phyloP scores from a whole-genome alignment of 208 protist genomes.

The Acanthamoeba triangularis region DNA sequence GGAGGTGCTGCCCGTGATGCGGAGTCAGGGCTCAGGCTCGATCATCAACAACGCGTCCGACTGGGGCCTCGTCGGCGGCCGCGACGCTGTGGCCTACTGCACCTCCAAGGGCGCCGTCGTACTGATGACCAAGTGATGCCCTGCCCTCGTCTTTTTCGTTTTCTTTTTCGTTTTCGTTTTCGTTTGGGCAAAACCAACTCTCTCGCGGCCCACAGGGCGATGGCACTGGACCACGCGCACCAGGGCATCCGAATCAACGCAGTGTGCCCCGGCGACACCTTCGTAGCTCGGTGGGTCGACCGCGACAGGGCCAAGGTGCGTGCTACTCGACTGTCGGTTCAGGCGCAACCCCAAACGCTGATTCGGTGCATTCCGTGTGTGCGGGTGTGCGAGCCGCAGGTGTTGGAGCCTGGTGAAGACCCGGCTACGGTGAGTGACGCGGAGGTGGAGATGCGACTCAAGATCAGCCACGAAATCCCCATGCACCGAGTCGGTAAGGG shows the following conservation, averaged over 20 bases:
- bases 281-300: conserved; percentile 75
- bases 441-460: conserved; percentile 56
- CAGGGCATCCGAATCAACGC: conserved; percentile 78
- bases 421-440: not conserved
- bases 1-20: conserved; percentile 13
- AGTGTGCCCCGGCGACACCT: conserved; percentile 79
- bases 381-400: not conserved
- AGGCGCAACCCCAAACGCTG: too few species aligned
- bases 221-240: conserved; percentile 77
- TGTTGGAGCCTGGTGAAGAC: conserved; percentile 72
- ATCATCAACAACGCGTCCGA: conserved; percentile 79
- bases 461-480: conserved; percentile 74
- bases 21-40: not conserved
- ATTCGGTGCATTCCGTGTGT: too few species aligned
- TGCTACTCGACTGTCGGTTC: not conserved
- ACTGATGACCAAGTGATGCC: conserved; percentile 41
- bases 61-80: conserved; percentile 69
- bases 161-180: not conserved
- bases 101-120: conserved; percentile 79
- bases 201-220: not conserved
- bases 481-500: conserved; percentile 64
- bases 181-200: not conserved
- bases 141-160: not conserved
- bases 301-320: conserved; percentile 22
- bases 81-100: conserved; percentile 76